Conservation (phyloP, 345 rosid species). For the Rhizophora apiculata region DNA sequence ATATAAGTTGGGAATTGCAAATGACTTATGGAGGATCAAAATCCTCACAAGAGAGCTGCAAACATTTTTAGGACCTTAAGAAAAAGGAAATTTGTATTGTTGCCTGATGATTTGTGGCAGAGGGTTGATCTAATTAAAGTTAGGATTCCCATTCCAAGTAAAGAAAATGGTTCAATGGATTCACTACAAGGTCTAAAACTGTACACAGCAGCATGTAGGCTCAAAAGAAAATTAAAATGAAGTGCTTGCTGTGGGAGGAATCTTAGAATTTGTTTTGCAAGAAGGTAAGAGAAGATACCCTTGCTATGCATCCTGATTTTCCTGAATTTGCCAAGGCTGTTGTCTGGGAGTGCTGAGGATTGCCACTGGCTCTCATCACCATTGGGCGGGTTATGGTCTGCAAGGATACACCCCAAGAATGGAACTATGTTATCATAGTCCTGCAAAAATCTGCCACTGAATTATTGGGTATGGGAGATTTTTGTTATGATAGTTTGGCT, state of each 20-base stretch:
- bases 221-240: slow-evolving; percentile 30
- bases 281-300: slow-evolving; percentile 28
- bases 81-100: too few species aligned
- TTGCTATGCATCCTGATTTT: slow-evolving; percentile 31
- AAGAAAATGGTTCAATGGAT: too few species aligned
- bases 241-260: slow-evolving; percentile 26
- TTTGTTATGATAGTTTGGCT: background rate
- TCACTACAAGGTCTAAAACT: too few species aligned
- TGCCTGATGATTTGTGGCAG: too few species aligned
- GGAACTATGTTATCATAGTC: slow-evolving; percentile 26
- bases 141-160: too few species aligned
- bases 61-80: too few species aligned
- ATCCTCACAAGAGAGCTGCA: too few species aligned
- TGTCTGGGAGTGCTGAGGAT: slow-evolving; percentile 28
- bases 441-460: background rate
- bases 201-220: background rate
- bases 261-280: slow-evolving; percentile 38
- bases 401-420: slow-evolving; percentile 31
- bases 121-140: too few species aligned
- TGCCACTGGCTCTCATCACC: slow-evolving; percentile 34
- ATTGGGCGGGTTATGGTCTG: slow-evolving; percentile 36
- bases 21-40: too few species aligned
- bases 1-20: too few species aligned
- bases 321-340: slow-evolving; percentile 28
- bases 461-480: too few species aligned